These are phyloP conservation scores for Plasmodium billcollinsi DNA, from an alignment of 169 alveolate species.

Conservation along the genomic window DNA sequence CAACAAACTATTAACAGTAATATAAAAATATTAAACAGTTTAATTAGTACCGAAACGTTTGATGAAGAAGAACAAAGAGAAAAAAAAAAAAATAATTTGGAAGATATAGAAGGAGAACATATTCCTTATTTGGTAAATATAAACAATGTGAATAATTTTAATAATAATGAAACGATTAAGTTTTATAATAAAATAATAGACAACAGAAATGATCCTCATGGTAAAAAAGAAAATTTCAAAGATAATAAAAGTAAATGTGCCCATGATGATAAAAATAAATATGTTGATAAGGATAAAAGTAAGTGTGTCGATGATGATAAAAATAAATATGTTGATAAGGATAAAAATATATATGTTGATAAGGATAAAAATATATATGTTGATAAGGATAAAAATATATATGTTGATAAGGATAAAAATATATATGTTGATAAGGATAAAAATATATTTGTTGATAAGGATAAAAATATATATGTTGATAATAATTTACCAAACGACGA, in stretches of 20 bases:
- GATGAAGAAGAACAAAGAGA: slow-evolving; percentile 32
- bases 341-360: neutral
- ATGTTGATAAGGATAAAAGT: neutral
- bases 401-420: neutral
- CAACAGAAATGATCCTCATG: neutral
- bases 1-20: slow-evolving; percentile 74
- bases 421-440: no score
- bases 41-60: slow-evolving; percentile 36
- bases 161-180: neutral
- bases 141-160: neutral
- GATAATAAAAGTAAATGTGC: neutral
- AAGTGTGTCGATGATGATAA: neutral
- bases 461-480: neutral
- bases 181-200: neutral
- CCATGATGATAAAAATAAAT: neutral
- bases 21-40: slow-evolving; percentile 50
- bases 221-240: neutral
- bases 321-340: neutral
- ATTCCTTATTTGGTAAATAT: slow-evolving; percentile 65
- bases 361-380: neutral
- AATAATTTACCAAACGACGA: neutral
- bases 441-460: neutral
- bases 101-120: slow-evolving; percentile 23
- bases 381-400: neutral
- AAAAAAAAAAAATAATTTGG: no score